Conservation (phyloP, 2,329 filamentous ascomycete species). For the Cladosporium sp. region DNA sequence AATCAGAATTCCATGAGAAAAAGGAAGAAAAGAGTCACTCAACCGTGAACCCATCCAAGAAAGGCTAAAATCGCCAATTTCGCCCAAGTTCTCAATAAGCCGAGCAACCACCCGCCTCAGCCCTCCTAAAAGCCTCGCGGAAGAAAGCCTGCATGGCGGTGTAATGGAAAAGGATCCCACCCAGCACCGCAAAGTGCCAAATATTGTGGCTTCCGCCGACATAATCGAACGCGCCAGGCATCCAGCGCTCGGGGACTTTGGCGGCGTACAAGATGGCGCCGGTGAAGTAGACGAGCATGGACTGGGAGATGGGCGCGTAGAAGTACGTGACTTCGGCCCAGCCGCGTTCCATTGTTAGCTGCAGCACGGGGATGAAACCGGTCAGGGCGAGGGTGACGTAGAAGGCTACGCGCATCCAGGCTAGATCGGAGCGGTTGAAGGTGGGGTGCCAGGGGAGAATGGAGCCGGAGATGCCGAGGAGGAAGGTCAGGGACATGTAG, state of each 20-base stretch:
- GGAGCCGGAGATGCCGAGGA: slow-evolving; percentile 79
- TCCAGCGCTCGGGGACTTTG: slow-evolving; percentile 90
- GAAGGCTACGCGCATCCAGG: slow-evolving; percentile 87
- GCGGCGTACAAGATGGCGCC: slow-evolving; percentile 86
- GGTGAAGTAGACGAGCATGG: slow-evolving; percentile 74
- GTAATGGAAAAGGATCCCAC: slow-evolving; percentile 97
- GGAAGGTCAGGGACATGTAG: slow-evolving; percentile 77
- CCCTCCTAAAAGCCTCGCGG: slow-evolving; percentile 44
- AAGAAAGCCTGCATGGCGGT: slow-evolving; percentile 95
- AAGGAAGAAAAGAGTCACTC: neutral
- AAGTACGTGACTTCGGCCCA: slow-evolving; percentile 79
- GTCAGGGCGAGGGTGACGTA: slow-evolving; percentile 83
- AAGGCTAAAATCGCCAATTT: neutral
- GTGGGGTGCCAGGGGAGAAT: slow-evolving; percentile 93
- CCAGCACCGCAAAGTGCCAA: slow-evolving; percentile 92
- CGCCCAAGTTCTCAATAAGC: slow-evolving; percentile 20
- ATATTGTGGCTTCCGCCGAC: slow-evolving; percentile 93
- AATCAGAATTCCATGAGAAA: neutral
- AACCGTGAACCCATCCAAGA: neutral
- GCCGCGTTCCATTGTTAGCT: slow-evolving; percentile 74
- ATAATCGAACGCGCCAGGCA: slow-evolving; percentile 90
- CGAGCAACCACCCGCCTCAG: slow-evolving; percentile 25
- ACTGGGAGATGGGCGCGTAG: slow-evolving; percentile 83
- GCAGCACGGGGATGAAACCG: slow-evolving; percentile 81
- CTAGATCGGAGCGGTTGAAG: slow-evolving; percentile 90